These are phyloP conservation scores for Salix brachista DNA, from an alignment of 345 rosid genomes.

Conservation along the genomic window DNA sequence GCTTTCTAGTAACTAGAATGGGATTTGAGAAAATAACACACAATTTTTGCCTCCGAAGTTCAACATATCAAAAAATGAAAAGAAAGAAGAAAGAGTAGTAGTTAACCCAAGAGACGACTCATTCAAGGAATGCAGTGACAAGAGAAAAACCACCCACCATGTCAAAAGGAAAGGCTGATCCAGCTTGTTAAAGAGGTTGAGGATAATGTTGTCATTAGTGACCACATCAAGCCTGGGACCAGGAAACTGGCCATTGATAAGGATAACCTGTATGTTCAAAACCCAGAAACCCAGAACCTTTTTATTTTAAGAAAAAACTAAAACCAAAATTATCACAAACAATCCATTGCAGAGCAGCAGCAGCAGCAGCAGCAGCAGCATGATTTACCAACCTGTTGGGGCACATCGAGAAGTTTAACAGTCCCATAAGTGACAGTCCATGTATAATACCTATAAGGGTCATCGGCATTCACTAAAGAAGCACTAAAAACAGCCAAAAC, in stretches of 20 bases:
- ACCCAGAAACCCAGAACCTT: not conserved
- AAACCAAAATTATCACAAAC: not conserved
- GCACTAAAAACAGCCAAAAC: constrained; percentile 44
- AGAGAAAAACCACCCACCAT: constrained; percentile 61
- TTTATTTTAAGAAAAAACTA: no score
- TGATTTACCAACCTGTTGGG: constrained; percentile 58
- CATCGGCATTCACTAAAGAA: constrained; percentile 55
- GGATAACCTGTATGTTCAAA: constrained; percentile 56
- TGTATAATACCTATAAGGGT: constrained; percentile 71
- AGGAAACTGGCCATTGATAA: constrained; percentile 95
- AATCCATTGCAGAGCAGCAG: not conserved
- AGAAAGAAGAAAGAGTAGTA: not conserved
- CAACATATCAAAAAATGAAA: not conserved
- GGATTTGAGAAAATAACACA: no score
- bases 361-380: no score
- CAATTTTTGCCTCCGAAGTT: not conserved
- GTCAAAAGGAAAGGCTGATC: constrained; percentile 94
- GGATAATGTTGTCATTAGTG: constrained; percentile 85
- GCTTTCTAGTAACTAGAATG: no score
- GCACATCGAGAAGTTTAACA: constrained; percentile 60
- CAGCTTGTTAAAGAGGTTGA: constrained; percentile 86
- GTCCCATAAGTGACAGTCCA: constrained; percentile 92
- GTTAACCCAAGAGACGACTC: not conserved
- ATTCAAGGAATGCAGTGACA: not conserved
- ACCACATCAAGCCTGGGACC: constrained; percentile 91